A percentile compares a stretch with the other conserved stretches of the same genome.
Evolutionary conservation across 257 asterid genomes (phyloP).

Genomic region (Anisodus acutangulus): DNA sequence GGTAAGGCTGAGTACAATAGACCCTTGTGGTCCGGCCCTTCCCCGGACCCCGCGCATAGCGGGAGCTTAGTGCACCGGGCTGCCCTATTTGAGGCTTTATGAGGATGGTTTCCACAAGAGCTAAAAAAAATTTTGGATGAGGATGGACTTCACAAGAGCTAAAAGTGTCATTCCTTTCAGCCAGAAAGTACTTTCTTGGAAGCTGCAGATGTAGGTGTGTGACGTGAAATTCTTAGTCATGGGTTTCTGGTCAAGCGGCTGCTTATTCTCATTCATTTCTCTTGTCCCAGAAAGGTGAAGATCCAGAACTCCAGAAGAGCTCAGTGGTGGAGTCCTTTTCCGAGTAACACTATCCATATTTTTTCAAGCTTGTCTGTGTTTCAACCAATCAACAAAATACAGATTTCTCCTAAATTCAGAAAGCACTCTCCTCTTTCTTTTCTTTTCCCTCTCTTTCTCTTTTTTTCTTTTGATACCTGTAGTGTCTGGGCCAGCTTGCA

Average conservation of each 20-base stretch:
- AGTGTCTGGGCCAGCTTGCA: too few relatives aligned
- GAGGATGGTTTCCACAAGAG: constrained; percentile 1
- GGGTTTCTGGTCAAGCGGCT: constrained; percentile 40
- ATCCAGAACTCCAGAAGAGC: constrained; percentile 40
- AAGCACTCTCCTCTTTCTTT: background rate
- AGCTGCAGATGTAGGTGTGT: constrained; percentile 58
- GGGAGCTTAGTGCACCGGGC: too few relatives aligned
- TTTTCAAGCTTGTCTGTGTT: background rate
- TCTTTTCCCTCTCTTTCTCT: background rate
- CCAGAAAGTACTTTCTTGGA: constrained; percentile 65
- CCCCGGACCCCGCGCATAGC: too few relatives aligned
- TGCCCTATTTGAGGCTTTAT: background rate
- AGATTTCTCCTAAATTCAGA: background rate
- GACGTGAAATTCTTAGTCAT: constrained; percentile 56
- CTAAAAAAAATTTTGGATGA: too few relatives aligned
- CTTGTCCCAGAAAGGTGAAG: constrained; percentile 41
- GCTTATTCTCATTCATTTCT: constrained; percentile 62
- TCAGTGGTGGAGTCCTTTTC: constrained; percentile 34
- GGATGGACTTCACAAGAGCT: constrained; percentile 22
- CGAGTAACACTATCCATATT: background rate
- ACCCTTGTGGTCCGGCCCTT: too few relatives aligned
- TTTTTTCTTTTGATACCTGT: background rate
- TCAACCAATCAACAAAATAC: background rate
- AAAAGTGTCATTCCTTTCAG: constrained; percentile 49
- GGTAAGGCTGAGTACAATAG: too few relatives aligned